phyloP scores from a whole-genome alignment of 2,329 filamentous ascomycete species.

The Nemania sp. region DNA sequence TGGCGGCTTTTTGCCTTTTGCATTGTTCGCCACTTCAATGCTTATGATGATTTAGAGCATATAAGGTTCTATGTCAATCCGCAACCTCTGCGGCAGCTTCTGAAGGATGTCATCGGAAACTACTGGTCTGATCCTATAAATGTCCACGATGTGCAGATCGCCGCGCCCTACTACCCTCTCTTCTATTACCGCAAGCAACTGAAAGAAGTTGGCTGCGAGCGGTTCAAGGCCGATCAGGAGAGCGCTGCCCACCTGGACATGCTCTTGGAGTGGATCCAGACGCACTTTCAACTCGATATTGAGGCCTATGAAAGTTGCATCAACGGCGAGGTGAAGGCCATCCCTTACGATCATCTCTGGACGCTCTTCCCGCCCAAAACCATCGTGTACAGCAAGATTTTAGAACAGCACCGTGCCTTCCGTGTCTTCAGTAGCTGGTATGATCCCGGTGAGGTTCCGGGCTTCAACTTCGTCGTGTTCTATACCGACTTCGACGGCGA shows the following conservation, averaged over 20 bases:
- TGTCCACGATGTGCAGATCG: conserved; percentile 44
- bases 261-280: conserved; percentile 50
- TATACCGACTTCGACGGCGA: conserved; percentile 55
- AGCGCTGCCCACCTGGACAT: conserved; percentile 46
- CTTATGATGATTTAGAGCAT: conserved; percentile 40
- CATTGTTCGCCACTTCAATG: conserved; percentile 38
- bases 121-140: conserved; percentile 41
- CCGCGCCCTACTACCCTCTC: conserved; percentile 46
- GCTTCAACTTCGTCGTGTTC: conserved; percentile 43
- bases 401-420: conserved; percentile 49
- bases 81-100: conserved; percentile 46
- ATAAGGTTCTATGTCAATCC: conserved; percentile 49
- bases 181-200: conserved; percentile 47
- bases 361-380: conserved; percentile 47
- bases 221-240: conserved; percentile 48
- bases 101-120: conserved; percentile 49
- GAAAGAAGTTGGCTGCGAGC: conserved; percentile 43
- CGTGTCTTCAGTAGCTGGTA: conserved; percentile 49
- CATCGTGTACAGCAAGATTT: conserved; percentile 45
- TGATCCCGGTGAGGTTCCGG: conserved; percentile 39
- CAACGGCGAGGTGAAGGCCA: conserved; percentile 43
- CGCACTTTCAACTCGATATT: conserved; percentile 48
- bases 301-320: conserved; percentile 46
- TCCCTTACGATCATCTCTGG: conserved; percentile 49
- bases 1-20: conserved; percentile 51